Percentiles rank a stretch among this genome's conserved stretches.
Conservation (phyloP, 1,284 basidiomycete species). For the Puccinia novopanici region DNA sequence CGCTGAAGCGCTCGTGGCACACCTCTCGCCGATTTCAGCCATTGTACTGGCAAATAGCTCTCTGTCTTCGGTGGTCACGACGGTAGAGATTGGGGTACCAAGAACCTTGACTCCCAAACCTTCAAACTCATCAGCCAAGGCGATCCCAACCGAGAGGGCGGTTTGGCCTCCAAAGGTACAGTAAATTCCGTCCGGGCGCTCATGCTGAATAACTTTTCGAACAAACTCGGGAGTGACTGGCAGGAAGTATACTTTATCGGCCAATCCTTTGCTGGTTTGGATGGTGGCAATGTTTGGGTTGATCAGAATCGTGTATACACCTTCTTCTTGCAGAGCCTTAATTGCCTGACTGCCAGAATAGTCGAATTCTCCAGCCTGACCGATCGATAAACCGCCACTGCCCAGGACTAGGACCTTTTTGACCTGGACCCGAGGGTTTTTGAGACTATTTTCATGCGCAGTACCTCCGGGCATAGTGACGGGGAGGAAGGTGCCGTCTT, state of each 20-base stretch:
- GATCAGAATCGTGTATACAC: conserved; percentile 96
- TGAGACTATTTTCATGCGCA: conserved; percentile 77
- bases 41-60: conserved; percentile 93
- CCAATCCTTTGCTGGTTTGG: conserved; percentile 92
- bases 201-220: conserved; percentile 94
- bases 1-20: conserved; percentile 82
- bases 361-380: conserved; percentile 98
- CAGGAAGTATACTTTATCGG: conserved; percentile 98
- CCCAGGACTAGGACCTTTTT: conserved; percentile 95
- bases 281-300: conserved; percentile 99
- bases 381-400: conserved; percentile 96
- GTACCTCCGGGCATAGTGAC: conserved; percentile 84
- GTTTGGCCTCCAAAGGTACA: conserved; percentile 98
- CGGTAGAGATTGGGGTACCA: conserved; percentile 94
- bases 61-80: conserved; percentile 95
- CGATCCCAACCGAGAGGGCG: conserved; percentile 93
- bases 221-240: conserved; percentile 98
- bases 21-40: conserved; percentile 93
- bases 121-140: conserved; percentile 93
- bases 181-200: conserved; percentile 98
- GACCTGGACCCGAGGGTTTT: conserved; percentile 73
- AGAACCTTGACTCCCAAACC: conserved; percentile 80
- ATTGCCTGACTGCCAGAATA: conserved; percentile 99
- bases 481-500: conserved; percentile 62
- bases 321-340: conserved; percentile 97